phyloP scores from a whole-genome alignment of 2,329 filamentous ascomycete species.

The Biscogniauxia sp. region DNA sequence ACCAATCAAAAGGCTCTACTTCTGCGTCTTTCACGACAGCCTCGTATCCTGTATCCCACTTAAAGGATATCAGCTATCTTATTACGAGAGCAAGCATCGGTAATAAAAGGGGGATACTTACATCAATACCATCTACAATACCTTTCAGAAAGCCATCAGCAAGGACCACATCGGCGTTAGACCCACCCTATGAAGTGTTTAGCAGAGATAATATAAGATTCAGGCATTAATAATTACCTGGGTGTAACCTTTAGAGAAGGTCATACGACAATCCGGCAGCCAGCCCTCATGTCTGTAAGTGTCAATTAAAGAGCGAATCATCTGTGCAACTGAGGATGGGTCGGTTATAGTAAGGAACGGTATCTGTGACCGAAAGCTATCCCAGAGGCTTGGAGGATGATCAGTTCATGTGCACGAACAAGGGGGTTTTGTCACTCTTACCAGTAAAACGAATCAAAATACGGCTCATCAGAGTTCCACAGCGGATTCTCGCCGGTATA shows the following conservation, averaged over 20 bases:
- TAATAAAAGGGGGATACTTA: slow-evolving; percentile 9
- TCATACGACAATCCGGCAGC: slow-evolving; percentile 75
- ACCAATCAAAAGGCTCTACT: slow-evolving; percentile 68
- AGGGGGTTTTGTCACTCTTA: slow-evolving; percentile 27
- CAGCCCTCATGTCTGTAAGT: slow-evolving; percentile 69
- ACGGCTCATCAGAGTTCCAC: slow-evolving; percentile 65
- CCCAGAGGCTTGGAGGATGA: slow-evolving; percentile 56
- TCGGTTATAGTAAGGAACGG: slow-evolving; percentile 69
- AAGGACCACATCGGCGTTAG: slow-evolving; percentile 69
- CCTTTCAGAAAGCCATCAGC: slow-evolving; percentile 68
- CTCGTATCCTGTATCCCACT: slow-evolving; percentile 68
- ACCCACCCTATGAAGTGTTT: slow-evolving; percentile 56
- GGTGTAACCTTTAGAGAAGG: slow-evolving; percentile 69
- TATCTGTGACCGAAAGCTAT: slow-evolving; percentile 66
- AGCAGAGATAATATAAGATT: not conserved
- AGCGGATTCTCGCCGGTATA: slow-evolving; percentile 71
- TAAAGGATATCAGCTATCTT: slow-evolving; percentile 11
- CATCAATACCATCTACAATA: slow-evolving; percentile 54
- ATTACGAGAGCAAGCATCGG: not conserved
- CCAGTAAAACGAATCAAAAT: slow-evolving; percentile 76
- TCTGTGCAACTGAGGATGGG: slow-evolving; percentile 59
- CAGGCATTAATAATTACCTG: slow-evolving; percentile 41
- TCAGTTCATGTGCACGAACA: slow-evolving; percentile 6
- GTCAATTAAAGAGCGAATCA: slow-evolving; percentile 70
- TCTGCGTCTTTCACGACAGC: slow-evolving; percentile 73